phyloP scores from a whole-genome alignment of 345 rosid species.

The Eucalyptus guilfoylei region DNA sequence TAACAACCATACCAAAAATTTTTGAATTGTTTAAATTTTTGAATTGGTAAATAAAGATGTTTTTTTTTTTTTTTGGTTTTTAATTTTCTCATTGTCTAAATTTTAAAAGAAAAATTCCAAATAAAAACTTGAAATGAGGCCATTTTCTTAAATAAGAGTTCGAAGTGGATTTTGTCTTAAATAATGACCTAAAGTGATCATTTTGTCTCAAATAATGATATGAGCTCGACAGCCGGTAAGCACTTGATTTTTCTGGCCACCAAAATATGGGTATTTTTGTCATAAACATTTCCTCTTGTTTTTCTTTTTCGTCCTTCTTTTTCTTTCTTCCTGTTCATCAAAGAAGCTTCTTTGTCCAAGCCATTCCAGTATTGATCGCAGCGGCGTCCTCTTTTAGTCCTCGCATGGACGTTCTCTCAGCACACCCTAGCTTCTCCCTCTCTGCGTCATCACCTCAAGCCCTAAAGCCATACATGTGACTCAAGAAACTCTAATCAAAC shows the following conservation, averaged over 20 bases:
- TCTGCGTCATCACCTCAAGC: slow-evolving; percentile 52
- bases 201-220: rapidly evolving
- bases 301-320: not conserved
- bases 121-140: rapidly evolving
- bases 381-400: slow-evolving; percentile 13
- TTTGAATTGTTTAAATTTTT: too few species aligned
- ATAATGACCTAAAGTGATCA: rapidly evolving
- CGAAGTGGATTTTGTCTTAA: too few species aligned
- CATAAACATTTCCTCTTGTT: too few species aligned
- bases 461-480: slow-evolving; percentile 89
- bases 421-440: slow-evolving; percentile 46
- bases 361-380: not conserved
- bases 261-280: not conserved
- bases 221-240: rapidly evolving
- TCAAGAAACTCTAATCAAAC: slow-evolving; percentile 19
- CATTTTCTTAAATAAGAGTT: not conserved
- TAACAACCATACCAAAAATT: too few species aligned
- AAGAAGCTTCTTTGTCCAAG: not conserved
- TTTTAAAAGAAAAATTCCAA: too few species aligned
- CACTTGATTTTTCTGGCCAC: rapidly evolving
- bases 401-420: slow-evolving; percentile 44
- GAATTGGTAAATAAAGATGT: too few species aligned
- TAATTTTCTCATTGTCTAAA: too few species aligned
- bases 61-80: too few species aligned
- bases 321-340: not conserved